A percentile compares a stretch with the other conserved stretches of the same genome.
Conservation (phyloP, 352 stramenopile species). For the Globisporangium viniferum region DNA sequence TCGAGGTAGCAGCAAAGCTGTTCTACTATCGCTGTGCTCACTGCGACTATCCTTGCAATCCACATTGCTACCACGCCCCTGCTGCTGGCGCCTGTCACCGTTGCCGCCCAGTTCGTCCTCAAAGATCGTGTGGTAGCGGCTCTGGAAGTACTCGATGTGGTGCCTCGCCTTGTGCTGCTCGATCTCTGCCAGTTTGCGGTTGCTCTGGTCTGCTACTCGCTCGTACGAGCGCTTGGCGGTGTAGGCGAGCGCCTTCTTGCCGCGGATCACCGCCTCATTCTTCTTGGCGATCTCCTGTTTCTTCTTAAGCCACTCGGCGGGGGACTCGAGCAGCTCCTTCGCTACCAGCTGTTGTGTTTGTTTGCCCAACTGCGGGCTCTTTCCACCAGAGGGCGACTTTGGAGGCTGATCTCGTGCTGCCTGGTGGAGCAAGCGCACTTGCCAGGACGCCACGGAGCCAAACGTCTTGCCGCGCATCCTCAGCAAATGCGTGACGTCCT, state of each 20-base stretch:
- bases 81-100: neutral
- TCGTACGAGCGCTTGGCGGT: conserved; percentile 47
- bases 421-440: conserved; percentile 52
- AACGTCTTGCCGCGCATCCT: neutral
- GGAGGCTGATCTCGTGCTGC: neutral
- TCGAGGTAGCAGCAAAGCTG: neutral
- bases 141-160: conserved; percentile 42
- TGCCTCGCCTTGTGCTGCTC: conserved; percentile 47
- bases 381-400: neutral
- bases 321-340: conserved; percentile 22
- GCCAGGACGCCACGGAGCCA: conserved; percentile 26
- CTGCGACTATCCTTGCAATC: neutral
- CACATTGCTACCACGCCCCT: neutral
- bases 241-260: conserved; percentile 28
- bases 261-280: conserved; percentile 23
- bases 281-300: conserved; percentile 28
- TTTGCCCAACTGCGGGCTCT: neutral
- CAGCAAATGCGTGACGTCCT: neutral
- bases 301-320: conserved; percentile 43
- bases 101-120: neutral
- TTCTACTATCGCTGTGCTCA: neutral
- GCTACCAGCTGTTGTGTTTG: conserved; percentile 2
- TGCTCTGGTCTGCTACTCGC: conserved; percentile 39
- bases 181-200: conserved; percentile 49
- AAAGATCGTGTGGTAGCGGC: conserved; percentile 26